Conservation (phyloP, 1,284 basidiomycete species). For the Singerocomus inundabilis region DNA sequence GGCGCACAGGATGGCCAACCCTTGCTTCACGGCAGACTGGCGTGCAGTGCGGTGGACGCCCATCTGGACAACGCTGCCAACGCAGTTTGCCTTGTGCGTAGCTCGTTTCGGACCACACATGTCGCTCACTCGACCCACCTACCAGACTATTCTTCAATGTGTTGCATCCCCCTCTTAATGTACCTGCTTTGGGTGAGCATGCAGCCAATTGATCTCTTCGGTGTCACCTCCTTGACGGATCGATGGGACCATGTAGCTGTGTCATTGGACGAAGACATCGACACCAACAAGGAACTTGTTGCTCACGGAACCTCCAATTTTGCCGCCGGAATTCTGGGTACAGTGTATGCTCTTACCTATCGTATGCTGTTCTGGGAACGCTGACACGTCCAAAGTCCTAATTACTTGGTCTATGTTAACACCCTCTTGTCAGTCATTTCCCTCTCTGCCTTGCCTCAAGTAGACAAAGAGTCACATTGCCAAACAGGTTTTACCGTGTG, state of each 20-base stretch:
- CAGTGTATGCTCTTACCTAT: slow-evolving; percentile 54
- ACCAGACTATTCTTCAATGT: slow-evolving; percentile 85
- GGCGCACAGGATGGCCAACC: not conserved
- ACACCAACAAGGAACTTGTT: slow-evolving; percentile 91
- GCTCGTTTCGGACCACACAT: not conserved
- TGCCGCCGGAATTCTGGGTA: slow-evolving; percentile 76
- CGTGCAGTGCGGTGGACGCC: slow-evolving; percentile 53
- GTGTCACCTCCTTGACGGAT: not conserved
- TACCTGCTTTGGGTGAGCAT: slow-evolving; percentile 79
- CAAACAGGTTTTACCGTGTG: slow-evolving; percentile 82
- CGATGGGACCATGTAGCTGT: slow-evolving; percentile 55
- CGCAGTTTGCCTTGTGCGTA: slow-evolving; percentile 72
- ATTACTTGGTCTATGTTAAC: slow-evolving; percentile 89
- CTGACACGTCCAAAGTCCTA: slow-evolving; percentile 49
- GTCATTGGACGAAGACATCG: slow-evolving; percentile 88
- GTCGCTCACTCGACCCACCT: slow-evolving; percentile 7
- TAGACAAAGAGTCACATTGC: not conserved
- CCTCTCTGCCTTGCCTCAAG: not conserved
- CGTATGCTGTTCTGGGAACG: not conserved
- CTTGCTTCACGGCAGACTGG: slow-evolving; percentile 11
- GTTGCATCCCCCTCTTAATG: slow-evolving; percentile 90
- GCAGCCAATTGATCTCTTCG: not conserved
- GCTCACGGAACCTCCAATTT: slow-evolving; percentile 94
- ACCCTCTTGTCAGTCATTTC: slow-evolving; percentile 66
- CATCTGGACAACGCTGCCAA: slow-evolving; percentile 77